Conservation (phyloP, 768 basidiomycete genomes). For the Hygrocybe coccinea region DNA sequence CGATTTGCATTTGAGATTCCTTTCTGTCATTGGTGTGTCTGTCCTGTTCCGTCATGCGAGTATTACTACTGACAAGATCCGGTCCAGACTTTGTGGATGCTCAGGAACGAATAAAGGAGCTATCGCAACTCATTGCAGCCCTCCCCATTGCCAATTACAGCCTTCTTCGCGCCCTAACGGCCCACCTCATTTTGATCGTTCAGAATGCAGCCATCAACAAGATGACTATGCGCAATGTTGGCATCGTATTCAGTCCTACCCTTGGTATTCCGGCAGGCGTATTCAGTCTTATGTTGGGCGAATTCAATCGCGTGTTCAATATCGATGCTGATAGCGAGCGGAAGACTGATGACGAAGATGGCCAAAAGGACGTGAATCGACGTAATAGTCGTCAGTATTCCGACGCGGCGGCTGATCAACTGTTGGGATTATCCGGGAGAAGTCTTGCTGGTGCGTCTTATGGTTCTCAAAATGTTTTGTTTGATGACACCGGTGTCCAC, state of each 20-base stretch:
- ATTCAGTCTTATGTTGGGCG: conserved; percentile 89
- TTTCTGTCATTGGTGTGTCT: conserved; percentile 84
- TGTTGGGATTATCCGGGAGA: conserved; percentile 74
- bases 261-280: conserved; percentile 97
- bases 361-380: conserved; percentile 40
- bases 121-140: conserved; percentile 78
- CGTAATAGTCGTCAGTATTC: conserved; percentile 84
- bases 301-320: conserved; percentile 92
- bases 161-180: conserved; percentile 86
- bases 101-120: conserved; percentile 81
- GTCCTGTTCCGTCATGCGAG: conserved; percentile 3
- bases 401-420: conserved; percentile 74
- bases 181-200: conserved; percentile 92
- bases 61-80: conserved; percentile 12
- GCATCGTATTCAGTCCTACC: conserved; percentile 97
- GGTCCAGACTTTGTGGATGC: conserved; percentile 78
- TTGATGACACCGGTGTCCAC: conserved; percentile 15
- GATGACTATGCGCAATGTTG: conserved; percentile 98
- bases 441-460: conserved; percentile 53
- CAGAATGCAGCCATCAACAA: conserved; percentile 88
- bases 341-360: conserved; percentile 24
- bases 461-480: conserved; percentile 8
- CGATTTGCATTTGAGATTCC: conserved; percentile 85
- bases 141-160: conserved; percentile 92
- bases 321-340: conserved; percentile 45